Evolutionary conservation across 225 moss, liverwort and hornwort species (phyloP).

Genomic region (Climacium dendroides): DNA sequence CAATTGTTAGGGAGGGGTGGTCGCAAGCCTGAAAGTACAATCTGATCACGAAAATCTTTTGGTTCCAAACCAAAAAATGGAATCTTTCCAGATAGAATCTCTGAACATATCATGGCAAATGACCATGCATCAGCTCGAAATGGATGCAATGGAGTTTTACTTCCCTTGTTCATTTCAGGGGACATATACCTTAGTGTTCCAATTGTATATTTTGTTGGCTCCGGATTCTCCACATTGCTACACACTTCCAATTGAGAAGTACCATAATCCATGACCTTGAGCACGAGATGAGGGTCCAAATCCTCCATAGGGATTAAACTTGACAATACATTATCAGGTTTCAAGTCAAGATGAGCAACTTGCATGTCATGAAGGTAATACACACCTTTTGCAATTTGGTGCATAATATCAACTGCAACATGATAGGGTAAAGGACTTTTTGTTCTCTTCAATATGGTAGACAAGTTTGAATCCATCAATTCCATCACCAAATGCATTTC

Average conservation of each 20-base stretch:
- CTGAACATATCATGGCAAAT: background rate
- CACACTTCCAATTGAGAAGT: too few relatives aligned
- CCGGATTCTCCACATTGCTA: background rate
- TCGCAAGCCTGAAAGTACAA: background rate
- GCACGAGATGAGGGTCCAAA: background rate
- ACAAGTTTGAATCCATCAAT: background rate
- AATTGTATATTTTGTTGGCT: background rate
- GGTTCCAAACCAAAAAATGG: background rate
- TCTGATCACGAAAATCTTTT: background rate
- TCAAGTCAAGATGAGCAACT: too few relatives aligned
- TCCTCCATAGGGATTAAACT: too few relatives aligned
- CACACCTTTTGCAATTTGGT: background rate
- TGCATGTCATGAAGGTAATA: background rate
- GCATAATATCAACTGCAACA: background rate
- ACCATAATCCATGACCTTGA: too few relatives aligned
- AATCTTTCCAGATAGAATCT: background rate
- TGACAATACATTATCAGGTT: too few relatives aligned
- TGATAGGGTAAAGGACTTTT: background rate
- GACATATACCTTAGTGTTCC: background rate
- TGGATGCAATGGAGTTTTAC: background rate
- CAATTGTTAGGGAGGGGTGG: background rate
- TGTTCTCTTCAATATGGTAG: background rate
- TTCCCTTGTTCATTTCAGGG: background rate
- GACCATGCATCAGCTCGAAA: background rate
- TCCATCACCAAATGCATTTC: background rate